Conservation (phyloP, 345 rosid species). For the Moricandia moricandioides region DNA sequence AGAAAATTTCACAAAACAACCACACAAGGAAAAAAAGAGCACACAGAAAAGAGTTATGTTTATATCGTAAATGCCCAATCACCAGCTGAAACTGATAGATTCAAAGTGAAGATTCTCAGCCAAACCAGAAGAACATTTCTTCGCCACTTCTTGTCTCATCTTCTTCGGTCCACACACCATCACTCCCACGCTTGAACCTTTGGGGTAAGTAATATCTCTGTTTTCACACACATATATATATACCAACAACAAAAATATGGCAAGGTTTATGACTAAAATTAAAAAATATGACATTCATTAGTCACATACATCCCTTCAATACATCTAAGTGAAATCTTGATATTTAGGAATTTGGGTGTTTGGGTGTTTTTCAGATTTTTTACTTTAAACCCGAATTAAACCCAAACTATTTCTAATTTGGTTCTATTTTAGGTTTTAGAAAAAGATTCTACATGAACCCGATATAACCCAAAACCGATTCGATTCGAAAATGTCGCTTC, state of each 20-base stretch:
- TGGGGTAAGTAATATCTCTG: conserved; percentile 50
- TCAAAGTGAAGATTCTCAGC: conserved; percentile 64
- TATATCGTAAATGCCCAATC: conserved; percentile 21
- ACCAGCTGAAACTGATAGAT: conserved; percentile 87
- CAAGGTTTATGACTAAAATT: too few species aligned
- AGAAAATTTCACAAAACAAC: not conserved
- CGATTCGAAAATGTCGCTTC: too few species aligned
- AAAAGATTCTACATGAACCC: too few species aligned
- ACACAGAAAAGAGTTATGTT: not conserved
- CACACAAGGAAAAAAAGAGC: not conserved
- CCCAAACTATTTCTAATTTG: too few species aligned
- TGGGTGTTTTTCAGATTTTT: too few species aligned
- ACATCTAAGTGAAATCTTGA: too few species aligned
- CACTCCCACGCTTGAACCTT: conserved; percentile 67
- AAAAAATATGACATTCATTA: too few species aligned
- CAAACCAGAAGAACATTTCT: conserved; percentile 57
- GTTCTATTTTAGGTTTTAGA: too few species aligned
- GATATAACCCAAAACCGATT: too few species aligned
- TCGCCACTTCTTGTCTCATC: conserved; percentile 68
- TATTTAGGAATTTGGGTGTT: too few species aligned
- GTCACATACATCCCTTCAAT: too few species aligned
- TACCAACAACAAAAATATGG: not conserved
- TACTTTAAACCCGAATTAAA: too few species aligned
- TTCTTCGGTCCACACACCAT: conserved; percentile 72
- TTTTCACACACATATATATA: not conserved